A percentile compares a stretch with the other conserved stretches of the same genome.
These are phyloP conservation scores for Aspergillus heteromorphus DNA, from an alignment of 495 filamentous ascomycete species.

Conservation along the genomic window DNA sequence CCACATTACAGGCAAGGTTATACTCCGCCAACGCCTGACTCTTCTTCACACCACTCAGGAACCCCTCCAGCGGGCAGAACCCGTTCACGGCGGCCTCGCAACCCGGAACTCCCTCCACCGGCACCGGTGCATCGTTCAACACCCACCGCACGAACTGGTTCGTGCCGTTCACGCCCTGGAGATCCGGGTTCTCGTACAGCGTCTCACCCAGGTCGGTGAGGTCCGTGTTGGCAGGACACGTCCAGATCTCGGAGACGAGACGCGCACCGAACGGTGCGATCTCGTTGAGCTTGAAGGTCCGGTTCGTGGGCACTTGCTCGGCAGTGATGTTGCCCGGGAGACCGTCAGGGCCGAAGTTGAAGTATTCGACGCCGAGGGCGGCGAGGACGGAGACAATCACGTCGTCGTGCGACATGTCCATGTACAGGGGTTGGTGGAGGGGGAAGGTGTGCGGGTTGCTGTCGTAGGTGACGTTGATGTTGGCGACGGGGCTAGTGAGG, in stretches of 20 bases:
- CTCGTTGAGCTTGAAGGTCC: conserved; percentile 21
- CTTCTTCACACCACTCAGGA: conserved; percentile 18
- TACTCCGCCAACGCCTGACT: conserved; percentile 22
- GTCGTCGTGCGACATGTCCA: conserved; percentile 39
- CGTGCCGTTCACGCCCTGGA: conserved; percentile 6
- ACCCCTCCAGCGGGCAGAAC: conserved; percentile 23
- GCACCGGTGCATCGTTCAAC: conserved; percentile 26
- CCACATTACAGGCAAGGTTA: conserved; percentile 25
- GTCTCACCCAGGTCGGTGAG: conserved; percentile 16
- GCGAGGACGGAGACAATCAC: conserved; percentile 40
- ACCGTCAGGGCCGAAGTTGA: conserved; percentile 45
- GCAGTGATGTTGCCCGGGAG: conserved; percentile 37
- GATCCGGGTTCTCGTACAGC: conserved; percentile 24
- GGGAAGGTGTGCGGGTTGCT: conserved; percentile 43
- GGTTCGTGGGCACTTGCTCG: conserved; percentile 25
- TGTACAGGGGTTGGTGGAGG: conserved; percentile 44
- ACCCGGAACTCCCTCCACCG: conserved; percentile 22
- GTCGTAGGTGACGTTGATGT: conserved; percentile 55
- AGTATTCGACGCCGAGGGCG: conserved; percentile 44
- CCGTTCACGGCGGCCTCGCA: conserved; percentile 27
- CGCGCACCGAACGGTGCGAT: conserved; percentile 59
- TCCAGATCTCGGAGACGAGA: conserved; percentile 57
- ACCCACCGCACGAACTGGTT: conserved; percentile 27
- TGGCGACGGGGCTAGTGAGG: conserved; percentile 42
- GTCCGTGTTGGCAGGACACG: conserved; percentile 16